Percentiles rank a stretch among this genome's conserved stretches.
These are phyloP conservation scores for Adansonia grandidieri DNA, from an alignment of 441 rosid species.

Conservation along the genomic window DNA sequence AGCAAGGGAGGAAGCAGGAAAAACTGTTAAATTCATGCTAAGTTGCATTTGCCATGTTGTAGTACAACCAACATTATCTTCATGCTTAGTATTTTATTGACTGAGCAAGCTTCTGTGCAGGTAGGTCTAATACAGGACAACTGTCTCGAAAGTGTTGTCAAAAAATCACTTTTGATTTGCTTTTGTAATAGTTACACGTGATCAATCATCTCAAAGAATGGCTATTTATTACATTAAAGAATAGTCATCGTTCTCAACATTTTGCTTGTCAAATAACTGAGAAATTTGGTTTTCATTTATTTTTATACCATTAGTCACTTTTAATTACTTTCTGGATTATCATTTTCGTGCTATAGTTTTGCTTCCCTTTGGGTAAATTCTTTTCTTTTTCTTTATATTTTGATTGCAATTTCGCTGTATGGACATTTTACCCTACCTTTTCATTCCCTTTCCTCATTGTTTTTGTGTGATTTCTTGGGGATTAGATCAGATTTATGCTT, in stretches of 20 bases:
- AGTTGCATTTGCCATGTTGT: background rate
- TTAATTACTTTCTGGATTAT: background rate
- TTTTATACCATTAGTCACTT: background rate
- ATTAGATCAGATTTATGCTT: background rate
- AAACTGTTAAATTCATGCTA: background rate
- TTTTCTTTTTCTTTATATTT: background rate
- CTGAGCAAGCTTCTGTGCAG: background rate
- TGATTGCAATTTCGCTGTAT: background rate
- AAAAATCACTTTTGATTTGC: background rate
- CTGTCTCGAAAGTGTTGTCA: background rate
- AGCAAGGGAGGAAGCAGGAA: constrained; percentile 47
- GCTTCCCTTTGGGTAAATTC: background rate
- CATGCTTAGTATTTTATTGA: background rate
- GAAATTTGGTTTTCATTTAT: background rate
- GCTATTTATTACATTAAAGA: background rate
- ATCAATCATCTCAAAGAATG: background rate
- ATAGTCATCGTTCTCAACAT: background rate
- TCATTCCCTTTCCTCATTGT: background rate
- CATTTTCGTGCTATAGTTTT: background rate
- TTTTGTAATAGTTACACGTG: background rate
- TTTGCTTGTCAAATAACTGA: background rate
- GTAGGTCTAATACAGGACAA: background rate
- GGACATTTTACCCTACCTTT: background rate
- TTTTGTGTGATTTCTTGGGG: constrained; percentile 16
- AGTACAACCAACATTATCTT: background rate